phyloP scores from a whole-genome alignment of 2,329 filamentous ascomycete species.

The Hypoxylon sp. region DNA sequence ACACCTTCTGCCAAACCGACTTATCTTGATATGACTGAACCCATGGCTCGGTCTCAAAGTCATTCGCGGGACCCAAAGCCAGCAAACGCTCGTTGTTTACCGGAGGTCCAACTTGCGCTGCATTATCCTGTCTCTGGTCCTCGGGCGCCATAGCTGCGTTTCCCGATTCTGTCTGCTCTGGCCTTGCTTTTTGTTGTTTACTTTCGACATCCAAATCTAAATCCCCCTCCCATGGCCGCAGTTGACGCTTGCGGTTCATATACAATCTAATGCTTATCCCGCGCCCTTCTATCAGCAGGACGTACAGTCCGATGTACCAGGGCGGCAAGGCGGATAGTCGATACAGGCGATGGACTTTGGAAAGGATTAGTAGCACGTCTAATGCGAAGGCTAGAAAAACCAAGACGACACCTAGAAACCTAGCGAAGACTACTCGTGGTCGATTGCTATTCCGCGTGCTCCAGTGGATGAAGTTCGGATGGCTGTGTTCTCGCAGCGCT shows the following conservation, averaged over 20 bases:
- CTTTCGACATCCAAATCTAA: slow-evolving; percentile 1
- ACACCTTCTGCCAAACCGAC: slow-evolving; percentile 42
- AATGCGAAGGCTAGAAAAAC: slow-evolving; percentile 29
- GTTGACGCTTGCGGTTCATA: slow-evolving; percentile 44
- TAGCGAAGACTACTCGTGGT: slow-evolving; percentile 45
- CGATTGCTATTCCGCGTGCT: slow-evolving; percentile 51
- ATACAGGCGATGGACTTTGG: slow-evolving; percentile 38
- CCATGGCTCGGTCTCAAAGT: slow-evolving; percentile 47
- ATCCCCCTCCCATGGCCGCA: slow-evolving; percentile 52
- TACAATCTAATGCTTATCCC: slow-evolving; percentile 51
- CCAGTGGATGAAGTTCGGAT: slow-evolving; percentile 53
- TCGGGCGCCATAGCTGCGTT: background rate
- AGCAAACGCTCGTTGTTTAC: slow-evolving; percentile 45
- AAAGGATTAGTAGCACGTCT: slow-evolving; percentile 48
- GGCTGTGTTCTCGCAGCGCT: slow-evolving; percentile 48
- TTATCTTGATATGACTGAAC: slow-evolving; percentile 41
- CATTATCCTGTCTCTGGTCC: slow-evolving; percentile 13
- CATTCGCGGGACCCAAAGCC: slow-evolving; percentile 48
- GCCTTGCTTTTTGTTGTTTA: background rate
- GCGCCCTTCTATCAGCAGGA: slow-evolving; percentile 48
- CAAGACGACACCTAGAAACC: slow-evolving; percentile 19
- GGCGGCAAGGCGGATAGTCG: slow-evolving; percentile 46
- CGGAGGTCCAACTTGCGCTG: slow-evolving; percentile 38
- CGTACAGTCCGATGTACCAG: slow-evolving; percentile 49
- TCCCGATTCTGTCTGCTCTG: background rate